Conservation (phyloP, 306 rosid species). For the Quercus agrifolia region DNA sequence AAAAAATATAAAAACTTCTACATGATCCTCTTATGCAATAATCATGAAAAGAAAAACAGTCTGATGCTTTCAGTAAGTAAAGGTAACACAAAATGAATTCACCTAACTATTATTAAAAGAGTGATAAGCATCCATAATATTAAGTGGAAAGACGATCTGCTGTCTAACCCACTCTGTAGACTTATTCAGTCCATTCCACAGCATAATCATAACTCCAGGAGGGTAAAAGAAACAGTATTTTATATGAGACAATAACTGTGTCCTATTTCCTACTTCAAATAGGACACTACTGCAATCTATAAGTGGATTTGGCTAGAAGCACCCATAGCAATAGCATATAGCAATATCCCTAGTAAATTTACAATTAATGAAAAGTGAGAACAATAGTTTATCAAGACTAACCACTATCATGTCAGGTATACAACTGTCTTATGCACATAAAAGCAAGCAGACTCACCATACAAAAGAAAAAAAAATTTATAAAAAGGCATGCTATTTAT, state of each 20-base stretch:
- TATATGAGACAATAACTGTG: background rate
- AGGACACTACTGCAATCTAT: background rate
- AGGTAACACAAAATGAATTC: background rate
- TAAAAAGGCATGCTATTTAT: background rate
- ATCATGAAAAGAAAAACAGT: background rate
- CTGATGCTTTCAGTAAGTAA: background rate
- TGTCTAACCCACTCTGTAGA: background rate
- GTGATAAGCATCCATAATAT: background rate
- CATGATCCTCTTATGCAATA: background rate
- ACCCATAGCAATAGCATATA: background rate
- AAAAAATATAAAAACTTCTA: background rate
- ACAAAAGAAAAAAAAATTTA: background rate
- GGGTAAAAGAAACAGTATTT: background rate
- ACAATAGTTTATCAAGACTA: background rate
- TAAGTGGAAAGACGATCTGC: background rate
- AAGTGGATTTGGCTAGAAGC: background rate
- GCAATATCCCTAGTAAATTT: background rate
- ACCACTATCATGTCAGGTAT: background rate
- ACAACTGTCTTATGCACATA: background rate
- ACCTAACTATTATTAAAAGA: background rate
- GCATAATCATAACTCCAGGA: background rate
- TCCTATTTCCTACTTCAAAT: background rate
- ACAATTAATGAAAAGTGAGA: background rate
- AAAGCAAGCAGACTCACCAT: conserved; percentile 1
- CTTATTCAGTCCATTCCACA: background rate